Conservation (phyloP, 805 yeast genomes). For the Clavispora vitiphila region DNA sequence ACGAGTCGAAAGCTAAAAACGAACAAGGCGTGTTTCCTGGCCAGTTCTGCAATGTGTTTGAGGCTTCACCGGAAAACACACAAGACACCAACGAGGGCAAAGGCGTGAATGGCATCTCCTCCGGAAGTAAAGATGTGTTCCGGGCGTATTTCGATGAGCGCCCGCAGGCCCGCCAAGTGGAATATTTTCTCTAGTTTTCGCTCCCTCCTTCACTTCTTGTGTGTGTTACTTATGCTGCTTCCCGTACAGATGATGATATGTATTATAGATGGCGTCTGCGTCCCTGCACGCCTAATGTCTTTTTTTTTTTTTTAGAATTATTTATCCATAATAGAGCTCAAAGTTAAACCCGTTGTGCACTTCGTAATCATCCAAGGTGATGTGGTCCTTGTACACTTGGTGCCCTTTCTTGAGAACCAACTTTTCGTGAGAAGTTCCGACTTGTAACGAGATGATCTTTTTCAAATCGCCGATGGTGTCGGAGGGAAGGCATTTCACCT, state of each 20-base stretch:
- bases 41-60: constrained; percentile 87
- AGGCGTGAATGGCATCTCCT: constrained; percentile 31
- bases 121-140: constrained; percentile 17
- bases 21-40: constrained; percentile 36
- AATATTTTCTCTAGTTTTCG: constrained; percentile 40
- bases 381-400: constrained; percentile 81
- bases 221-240: constrained; percentile 1
- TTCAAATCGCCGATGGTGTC: constrained; percentile 91
- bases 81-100: constrained; percentile 45
- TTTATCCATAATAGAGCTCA: constrained; percentile 70
- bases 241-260: neutral
- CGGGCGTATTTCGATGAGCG: constrained; percentile 25
- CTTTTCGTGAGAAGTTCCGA: constrained; percentile 67
- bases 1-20: constrained; percentile 19
- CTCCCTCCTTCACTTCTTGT: constrained; percentile 3
- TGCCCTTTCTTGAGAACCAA: constrained; percentile 80
- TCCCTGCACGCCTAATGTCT: neutral
- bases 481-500: constrained; percentile 80
- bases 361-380: constrained; percentile 89
- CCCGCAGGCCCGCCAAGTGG: constrained; percentile 38
- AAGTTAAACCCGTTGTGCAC: constrained; percentile 83
- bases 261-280: neutral
- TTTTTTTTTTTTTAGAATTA: neutral
- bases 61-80: constrained; percentile 92
- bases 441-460: constrained; percentile 73